Percentiles rank a stretch among this genome's conserved stretches.
These are phyloP conservation scores for Tuber brumale DNA, from an alignment of 495 filamentous ascomycete species.

Conservation along the genomic window DNA sequence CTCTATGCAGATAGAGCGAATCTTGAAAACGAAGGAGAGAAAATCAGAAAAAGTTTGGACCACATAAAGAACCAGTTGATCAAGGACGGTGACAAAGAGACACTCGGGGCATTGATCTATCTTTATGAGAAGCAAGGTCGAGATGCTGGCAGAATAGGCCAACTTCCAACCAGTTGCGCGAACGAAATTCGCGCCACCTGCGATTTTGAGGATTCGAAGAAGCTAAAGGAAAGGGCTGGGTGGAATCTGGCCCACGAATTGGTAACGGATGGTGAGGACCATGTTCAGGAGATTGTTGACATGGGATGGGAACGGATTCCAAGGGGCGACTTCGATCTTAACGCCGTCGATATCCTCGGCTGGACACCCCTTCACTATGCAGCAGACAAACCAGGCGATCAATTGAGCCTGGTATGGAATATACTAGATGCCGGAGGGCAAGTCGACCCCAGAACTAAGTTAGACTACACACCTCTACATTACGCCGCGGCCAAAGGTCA, in stretches of 20 bases:
- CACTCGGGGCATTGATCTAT: background rate
- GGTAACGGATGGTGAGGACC: background rate
- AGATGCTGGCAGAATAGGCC: background rate
- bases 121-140: background rate
- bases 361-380: conserved; percentile 31
- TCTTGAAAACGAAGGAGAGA: background rate
- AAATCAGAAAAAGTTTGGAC: background rate
- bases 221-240: background rate
- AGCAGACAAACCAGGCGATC: background rate
- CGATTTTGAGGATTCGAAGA: background rate
- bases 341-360: conserved; percentile 16
- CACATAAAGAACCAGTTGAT: background rate
- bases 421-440: conserved; percentile 14
- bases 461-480: conserved; percentile 20
- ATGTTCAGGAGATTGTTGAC: background rate
- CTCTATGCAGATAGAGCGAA: background rate
- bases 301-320: background rate
- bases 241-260: background rate
- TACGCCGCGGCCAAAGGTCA: conserved; percentile 14
- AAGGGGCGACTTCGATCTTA: background rate
- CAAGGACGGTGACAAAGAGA: background rate
- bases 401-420: background rate
- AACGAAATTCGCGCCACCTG: background rate
- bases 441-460: background rate
- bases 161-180: background rate